A percentile compares a stretch with the other conserved stretches of the same genome.
Evolutionary conservation across 495 filamentous ascomycete species (phyloP).

Genomic region (Wilcoxina mikolae): DNA sequence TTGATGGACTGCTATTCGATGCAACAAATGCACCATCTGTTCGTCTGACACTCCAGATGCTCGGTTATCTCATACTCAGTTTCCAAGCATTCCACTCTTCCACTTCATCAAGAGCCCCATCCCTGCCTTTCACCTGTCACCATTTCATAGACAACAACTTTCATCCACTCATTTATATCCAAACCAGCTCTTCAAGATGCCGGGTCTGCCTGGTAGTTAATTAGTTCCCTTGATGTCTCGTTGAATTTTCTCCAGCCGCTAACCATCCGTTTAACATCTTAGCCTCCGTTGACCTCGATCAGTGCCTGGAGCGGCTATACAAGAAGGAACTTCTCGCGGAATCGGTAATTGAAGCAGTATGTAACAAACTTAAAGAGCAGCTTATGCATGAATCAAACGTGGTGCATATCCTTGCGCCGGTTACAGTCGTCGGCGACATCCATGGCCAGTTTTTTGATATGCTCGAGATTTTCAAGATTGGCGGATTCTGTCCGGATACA

Average conservation of each 20-base stretch:
- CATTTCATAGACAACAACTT: constrained; percentile 4
- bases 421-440: constrained; percentile 98
- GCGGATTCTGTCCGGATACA: constrained; percentile 87
- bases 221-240: too few species aligned
- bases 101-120: too few species aligned
- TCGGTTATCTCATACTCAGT: too few species aligned
- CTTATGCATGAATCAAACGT: constrained; percentile 99
- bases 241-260: too few species aligned
- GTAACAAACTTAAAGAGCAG: constrained; percentile 94
- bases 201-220: constrained; percentile 68
- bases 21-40: too few species aligned
- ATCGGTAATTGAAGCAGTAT: constrained; percentile 97
- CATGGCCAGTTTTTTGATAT: constrained; percentile 98
- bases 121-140: constrained; percentile 9
- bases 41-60: too few species aligned
- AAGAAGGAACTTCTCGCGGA: constrained; percentile 92
- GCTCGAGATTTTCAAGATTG: constrained; percentile 98
- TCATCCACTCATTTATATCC: constrained; percentile 5
- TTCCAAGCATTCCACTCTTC: too few species aligned
- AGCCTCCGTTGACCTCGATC: constrained; percentile 96
- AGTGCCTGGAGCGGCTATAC: constrained; percentile 91
- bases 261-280: constrained; percentile 6
- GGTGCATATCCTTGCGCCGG: constrained; percentile 85
- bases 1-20: too few species aligned
- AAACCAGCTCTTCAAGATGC: constrained; percentile 44